Base-by-base conservation (phyloP, 1,284 basidiomycete species). In the Ceratobasidium sp. region DNA sequence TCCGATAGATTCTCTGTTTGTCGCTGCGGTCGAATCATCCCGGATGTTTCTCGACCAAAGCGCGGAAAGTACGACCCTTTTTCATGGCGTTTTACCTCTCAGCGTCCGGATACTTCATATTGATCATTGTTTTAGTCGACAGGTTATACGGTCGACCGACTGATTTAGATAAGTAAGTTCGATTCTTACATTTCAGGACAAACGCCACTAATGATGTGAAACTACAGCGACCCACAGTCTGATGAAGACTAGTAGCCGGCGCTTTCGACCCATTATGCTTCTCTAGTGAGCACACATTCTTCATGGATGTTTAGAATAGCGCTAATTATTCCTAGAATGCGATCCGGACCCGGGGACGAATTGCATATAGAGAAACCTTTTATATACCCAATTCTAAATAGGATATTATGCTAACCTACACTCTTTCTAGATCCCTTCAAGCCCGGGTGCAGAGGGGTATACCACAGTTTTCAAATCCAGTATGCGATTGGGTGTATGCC, bases 381-480 rank as follows among this genome's bases (percentile, higher is more conserved):
- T n/a, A n/a, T 15, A 55, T 55, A 55, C 53, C 53, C 10, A 55
- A 1, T n/a, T 3, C 13, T 55, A 20, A n/a, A n/a, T 55, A 1
- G 23, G n/a, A 55, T 20, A 3, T 2, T 55, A 55, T 55, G n/a
- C 53, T 55, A n/a, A 55, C 53, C 53, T n/a, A 7, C n/a, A 23
- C 18, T n/a, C 44, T n/a, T 55, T n/a, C n/a, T n/a, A n/a, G n/a
- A n/a, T n/a, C n/a, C n/a, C n/a, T n/a, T n/a, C n/a, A n/a, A n/a
- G 53, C 9, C 53, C 53, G 53, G 53, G 53, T 20, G 23, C 53
- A 55, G 53, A 55, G 53, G 53, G 53, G 53, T 55, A n/a, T 55
- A 55, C 53, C 53, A 55, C 53, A 55, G 53, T 55, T 55, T n/a
- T 55, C 53, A 55, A 55, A 55, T 55, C 53, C n/a, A 55, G 53